phyloP scores from a whole-genome alignment of 108 stramenopile species.

The Schizochytrium sp. region DNA sequence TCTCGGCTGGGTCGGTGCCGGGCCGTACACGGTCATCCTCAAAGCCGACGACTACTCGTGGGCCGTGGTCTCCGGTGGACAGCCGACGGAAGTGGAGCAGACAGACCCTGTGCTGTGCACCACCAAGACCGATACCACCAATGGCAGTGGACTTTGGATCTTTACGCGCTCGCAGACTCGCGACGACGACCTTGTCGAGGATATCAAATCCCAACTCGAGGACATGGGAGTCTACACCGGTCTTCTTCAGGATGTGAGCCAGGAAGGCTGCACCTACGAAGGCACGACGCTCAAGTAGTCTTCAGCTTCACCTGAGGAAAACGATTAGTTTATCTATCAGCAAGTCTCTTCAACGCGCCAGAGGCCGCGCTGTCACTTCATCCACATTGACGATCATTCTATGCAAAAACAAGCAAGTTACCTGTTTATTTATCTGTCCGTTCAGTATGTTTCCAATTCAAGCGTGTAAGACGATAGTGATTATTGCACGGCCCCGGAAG shows the following conservation, averaged over 20 bases:
- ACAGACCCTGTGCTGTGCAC: neutral
- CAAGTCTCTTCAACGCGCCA: too few relatives aligned
- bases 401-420: too few relatives aligned
- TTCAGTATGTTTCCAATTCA: too few relatives aligned
- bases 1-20: neutral
- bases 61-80: neutral
- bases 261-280: neutral
- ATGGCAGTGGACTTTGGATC: neutral
- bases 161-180: neutral
- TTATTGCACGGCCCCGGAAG: too few relatives aligned
- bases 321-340: too few relatives aligned
- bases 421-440: too few relatives aligned
- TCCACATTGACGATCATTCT: too few relatives aligned
- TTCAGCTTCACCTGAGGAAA: too few relatives aligned
- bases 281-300: neutral
- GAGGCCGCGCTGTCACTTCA: too few relatives aligned
- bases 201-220: neutral
- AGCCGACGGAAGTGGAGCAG: neutral
- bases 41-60: neutral
- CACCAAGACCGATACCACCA: neutral
- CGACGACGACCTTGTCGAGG: neutral
- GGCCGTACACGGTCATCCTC: neutral
- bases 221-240: neutral
- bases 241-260: neutral
- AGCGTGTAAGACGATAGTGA: too few relatives aligned